Conservation (phyloP, 805 yeast genomes). For the Yarrowia sp. region DNA sequence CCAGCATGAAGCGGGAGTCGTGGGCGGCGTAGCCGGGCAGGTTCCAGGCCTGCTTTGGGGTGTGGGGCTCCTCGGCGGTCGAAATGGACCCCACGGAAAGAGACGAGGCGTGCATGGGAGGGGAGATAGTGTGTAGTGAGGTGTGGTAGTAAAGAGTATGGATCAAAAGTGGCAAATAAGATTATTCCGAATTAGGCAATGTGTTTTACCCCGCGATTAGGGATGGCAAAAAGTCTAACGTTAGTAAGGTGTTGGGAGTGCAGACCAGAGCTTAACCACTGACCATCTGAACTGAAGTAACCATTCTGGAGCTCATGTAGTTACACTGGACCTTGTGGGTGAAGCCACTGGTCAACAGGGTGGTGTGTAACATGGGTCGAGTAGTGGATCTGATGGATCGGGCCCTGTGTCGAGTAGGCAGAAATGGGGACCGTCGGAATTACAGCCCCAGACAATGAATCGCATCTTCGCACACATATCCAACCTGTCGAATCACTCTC, state of each 20-base stretch:
- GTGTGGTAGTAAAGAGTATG: not conserved
- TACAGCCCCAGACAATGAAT: no score
- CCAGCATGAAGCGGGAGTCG: slow-evolving; percentile 35
- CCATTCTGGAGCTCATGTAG: no score
- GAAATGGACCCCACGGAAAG: slow-evolving; percentile 37
- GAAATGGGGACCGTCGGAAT: no score
- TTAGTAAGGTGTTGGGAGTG: slow-evolving; percentile 37
- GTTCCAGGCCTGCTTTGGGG: slow-evolving; percentile 38
- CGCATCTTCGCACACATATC: no score
- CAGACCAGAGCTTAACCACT: not conserved
- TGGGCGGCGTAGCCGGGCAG: slow-evolving; percentile 32
- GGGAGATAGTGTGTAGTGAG: not conserved
- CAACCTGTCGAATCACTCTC: no score
- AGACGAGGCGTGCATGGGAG: slow-evolving; percentile 35
- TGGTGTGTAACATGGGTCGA: no score
- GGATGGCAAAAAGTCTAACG: slow-evolving; percentile 38
- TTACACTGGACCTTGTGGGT: no score
- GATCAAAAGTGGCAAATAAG: slow-evolving; percentile 32
- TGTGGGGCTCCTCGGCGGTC: slow-evolving; percentile 36
- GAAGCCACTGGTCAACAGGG: no score
- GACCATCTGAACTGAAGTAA: no score
- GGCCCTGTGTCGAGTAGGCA: no score
- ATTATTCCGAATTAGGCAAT: slow-evolving; percentile 37
- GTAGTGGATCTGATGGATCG: no score
- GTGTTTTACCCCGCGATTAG: slow-evolving; percentile 39